Evolutionary conservation across 2,329 filamentous ascomycete species (phyloP), one percentile per base, ranked within the genome.

Genomic region (Venturia carpophila): DNA sequence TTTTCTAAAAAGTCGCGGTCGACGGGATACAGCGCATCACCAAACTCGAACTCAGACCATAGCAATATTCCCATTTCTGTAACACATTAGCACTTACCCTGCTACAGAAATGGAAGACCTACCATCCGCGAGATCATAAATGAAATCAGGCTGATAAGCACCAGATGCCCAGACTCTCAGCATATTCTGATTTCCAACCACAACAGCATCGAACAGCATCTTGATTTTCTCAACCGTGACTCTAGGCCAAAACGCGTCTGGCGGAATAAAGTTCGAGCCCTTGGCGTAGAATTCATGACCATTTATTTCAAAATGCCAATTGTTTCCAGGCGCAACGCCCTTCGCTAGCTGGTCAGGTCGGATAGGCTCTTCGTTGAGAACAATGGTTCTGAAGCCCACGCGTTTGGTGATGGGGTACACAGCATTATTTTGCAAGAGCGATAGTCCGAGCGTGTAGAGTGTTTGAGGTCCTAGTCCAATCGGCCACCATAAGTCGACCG

Each of bases 231-330:
- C 73, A 30, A 76, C 71, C 0, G 83, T 86, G 6, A 87, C 84
- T 55, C 83, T 77, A 0, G 84, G 80, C 83, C 84, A 87, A 71
- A 87, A 87, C 1, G 80, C 79, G 70, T 87, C 84, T 0, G 83
- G 83, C 0, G 84, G 84, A 62, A 87, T 84, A 68, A 87, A 82
- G 68, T 87, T 87, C 21, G 82, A 84, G 4, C 84, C 85, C 70
- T 87, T 87, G 2, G 83, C 84, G 68, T 86, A 88, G 68, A 88
- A 85, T 15, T 84, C 80, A 61, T 83, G 79, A 0, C 85, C 84
- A 66, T 88, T 88, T 66, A 88, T 79, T 70, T 87, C 84, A 68
- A 88, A 87, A 70, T 87, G 83, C 84, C 84, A 84, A 71, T 84
- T 83, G 55, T 80, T 81, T 9, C 82, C 83, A 0, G 80, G 79